Base-by-base conservation (phyloP, 352 stramenopile species). In the Stephanocyclus meneghinianus region DNA sequence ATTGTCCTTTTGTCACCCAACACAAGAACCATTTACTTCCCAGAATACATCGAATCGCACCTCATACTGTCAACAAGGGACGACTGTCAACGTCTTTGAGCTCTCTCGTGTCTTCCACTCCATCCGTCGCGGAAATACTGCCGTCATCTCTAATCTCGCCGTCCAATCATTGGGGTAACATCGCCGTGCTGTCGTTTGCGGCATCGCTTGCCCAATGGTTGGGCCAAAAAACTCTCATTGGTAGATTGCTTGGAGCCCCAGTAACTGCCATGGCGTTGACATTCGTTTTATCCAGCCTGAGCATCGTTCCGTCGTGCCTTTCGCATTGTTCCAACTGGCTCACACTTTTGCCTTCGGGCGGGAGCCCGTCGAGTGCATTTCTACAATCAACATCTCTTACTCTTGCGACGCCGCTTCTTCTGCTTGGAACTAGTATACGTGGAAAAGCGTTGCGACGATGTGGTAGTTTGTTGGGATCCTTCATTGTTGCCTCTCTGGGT, bases 251-350 rank as follows among this genome's bases (percentile, higher is more conserved):
- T 26, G 89, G 89, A 32, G 74, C 86, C 44, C 89, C 89, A 6
- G 87, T 92, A 0, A 87, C 84, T 2, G 90, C 87, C 56, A 94
- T 94, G 87, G 90, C 90, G 1, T 30, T 91, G 0, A 83, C 86
- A 6, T 93, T 93, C 83, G 11, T 69, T 29, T 71, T 91, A 45
- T 81, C 79, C 0, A 87, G 83, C 16, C n/a, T 89, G 18, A 78
- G 80, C 30, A 61, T 55, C 7, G 57, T 80, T n/a, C 72, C 72
- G 29, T 62, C 55, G 0, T 35, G 10, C 13, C 26, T 35, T 18
- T 55, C 63, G 15, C 4, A 32, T 32, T 61, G 51, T 35, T 68
- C 61, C 6, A 42, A 63, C 26, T 66, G 62, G 61, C 55, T 32
- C n/a, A 83, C 64, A 1, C 55, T 92, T 0, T 32, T 92, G 5